Evolutionary conservation across 2,329 filamentous ascomycete genomes (phyloP).

Genomic region (Colletotrichum somersetense): DNA sequence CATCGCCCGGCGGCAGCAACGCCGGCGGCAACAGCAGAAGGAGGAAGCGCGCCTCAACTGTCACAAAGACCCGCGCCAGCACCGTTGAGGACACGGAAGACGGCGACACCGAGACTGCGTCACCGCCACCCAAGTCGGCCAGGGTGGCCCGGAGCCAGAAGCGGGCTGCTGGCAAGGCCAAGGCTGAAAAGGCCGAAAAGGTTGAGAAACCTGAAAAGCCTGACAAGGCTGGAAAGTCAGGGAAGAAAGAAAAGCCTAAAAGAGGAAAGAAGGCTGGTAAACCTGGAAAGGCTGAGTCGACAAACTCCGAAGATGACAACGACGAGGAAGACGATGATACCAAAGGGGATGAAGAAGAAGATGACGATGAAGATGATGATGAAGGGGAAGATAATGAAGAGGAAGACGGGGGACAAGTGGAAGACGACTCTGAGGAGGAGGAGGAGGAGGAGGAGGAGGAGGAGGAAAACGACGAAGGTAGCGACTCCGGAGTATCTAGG

Average conservation of each 20-base stretch:
- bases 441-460: constrained; percentile 46
- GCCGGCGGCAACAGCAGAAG: constrained; percentile 49
- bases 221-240: constrained; percentile 50
- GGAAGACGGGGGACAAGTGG: constrained; percentile 52
- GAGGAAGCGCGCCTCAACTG: constrained; percentile 59
- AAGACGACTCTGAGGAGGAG: constrained; percentile 44
- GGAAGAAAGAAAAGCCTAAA: constrained; percentile 46
- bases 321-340: constrained; percentile 50
- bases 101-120: constrained; percentile 55
- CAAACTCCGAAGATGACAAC: constrained; percentile 51
- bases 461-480: constrained; percentile 50
- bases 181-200: constrained; percentile 46
- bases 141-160: constrained; percentile 55
- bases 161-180: constrained; percentile 55
- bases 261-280: constrained; percentile 45
- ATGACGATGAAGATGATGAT: constrained; percentile 44
- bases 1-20: constrained; percentile 38
- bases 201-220: constrained; percentile 51
- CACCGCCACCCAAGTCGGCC: constrained; percentile 55
- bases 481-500: constrained; percentile 32
- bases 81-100: constrained; percentile 67
- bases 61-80: constrained; percentile 53
- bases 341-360: constrained; percentile 18
- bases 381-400: constrained; percentile 43
- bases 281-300: constrained; percentile 43